Conservation (phyloP, 2,329 filamentous ascomycete genomes). For the Penicillium glabrum region DNA sequence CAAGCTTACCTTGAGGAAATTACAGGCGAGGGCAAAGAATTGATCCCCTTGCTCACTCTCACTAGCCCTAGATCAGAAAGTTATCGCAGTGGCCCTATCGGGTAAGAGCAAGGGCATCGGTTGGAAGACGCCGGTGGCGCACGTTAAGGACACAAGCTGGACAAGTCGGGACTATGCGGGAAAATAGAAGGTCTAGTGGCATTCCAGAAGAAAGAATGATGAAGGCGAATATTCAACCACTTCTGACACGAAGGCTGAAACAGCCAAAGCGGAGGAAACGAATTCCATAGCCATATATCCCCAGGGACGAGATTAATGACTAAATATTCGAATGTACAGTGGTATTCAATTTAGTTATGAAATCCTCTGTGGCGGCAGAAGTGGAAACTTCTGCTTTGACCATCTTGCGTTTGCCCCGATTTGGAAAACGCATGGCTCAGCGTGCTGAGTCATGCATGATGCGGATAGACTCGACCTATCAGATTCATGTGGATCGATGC, state of each 20-base stretch:
- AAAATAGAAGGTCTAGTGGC: not conserved
- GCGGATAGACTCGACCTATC: constrained; percentile 2
- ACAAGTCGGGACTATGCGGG: not conserved
- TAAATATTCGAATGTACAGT: too few relatives aligned
- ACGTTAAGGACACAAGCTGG: not conserved
- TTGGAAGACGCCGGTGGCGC: not conserved
- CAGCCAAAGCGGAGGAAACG: not conserved
- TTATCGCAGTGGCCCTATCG: not conserved
- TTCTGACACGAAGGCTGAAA: not conserved
- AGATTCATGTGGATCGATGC: not conserved
- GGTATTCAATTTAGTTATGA: too few relatives aligned
- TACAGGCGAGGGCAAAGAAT: not conserved
- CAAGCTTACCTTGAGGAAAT: not conserved
- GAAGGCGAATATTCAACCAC: not conserved
- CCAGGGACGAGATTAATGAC: not conserved
- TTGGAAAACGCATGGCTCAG: constrained; percentile 21
- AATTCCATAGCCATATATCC: too few relatives aligned
- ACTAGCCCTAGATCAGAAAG: not conserved
- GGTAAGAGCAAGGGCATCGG: not conserved
- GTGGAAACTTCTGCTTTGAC: not conserved
- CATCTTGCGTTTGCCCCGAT: constrained; percentile 11
- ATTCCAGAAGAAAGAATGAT: not conserved
- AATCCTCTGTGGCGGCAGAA: too few relatives aligned
- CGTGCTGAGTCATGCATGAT: not conserved
- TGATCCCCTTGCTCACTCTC: not conserved